These are phyloP conservation scores for Boletus huronensis DNA, from an alignment of 768 basidiomycete species.

Conservation along the genomic window DNA sequence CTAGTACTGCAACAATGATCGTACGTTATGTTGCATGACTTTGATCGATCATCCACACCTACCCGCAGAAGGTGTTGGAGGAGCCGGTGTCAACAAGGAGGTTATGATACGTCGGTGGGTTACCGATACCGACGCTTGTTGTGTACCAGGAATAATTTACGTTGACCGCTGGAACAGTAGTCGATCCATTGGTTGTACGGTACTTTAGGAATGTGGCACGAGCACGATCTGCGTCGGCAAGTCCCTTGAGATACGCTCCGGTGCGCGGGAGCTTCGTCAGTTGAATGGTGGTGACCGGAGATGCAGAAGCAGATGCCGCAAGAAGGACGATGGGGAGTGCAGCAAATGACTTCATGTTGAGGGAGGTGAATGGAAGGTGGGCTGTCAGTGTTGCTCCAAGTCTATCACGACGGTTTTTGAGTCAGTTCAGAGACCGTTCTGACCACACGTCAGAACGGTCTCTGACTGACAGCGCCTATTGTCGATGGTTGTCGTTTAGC, in stretches of 20 bases:
- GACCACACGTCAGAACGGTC: no score
- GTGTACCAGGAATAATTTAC: slow-evolving; percentile 17
- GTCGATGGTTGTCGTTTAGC: no score
- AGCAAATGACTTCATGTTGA: slow-evolving; percentile 12
- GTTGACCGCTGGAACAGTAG: slow-evolving; percentile 16
- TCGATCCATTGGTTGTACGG: not conserved
- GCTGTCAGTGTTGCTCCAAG: not conserved
- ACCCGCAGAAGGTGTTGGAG: slow-evolving; percentile 31
- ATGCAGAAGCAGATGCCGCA: slow-evolving; percentile 5
- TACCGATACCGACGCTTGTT: slow-evolving; percentile 10
- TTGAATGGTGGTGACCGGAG: not conserved
- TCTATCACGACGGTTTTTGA: no score
- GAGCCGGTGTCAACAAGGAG: slow-evolving; percentile 33
- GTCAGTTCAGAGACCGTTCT: no score
- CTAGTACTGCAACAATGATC: slow-evolving; percentile 14
- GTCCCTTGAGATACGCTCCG: slow-evolving; percentile 16
- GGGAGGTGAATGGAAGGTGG: not conserved
- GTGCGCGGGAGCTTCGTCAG: slow-evolving; percentile 13
- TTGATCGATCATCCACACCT: not conserved
- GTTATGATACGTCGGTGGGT: slow-evolving; percentile 26
- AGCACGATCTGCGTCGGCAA: slow-evolving; percentile 16
- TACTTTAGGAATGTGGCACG: slow-evolving; percentile 12
- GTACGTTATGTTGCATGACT: not conserved
- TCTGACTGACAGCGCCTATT: no score
- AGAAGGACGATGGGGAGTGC: slow-evolving; percentile 5